Evolutionary conservation across 305 asterid genomes (phyloP).

Genomic region (Fraxinus platypoda): DNA sequence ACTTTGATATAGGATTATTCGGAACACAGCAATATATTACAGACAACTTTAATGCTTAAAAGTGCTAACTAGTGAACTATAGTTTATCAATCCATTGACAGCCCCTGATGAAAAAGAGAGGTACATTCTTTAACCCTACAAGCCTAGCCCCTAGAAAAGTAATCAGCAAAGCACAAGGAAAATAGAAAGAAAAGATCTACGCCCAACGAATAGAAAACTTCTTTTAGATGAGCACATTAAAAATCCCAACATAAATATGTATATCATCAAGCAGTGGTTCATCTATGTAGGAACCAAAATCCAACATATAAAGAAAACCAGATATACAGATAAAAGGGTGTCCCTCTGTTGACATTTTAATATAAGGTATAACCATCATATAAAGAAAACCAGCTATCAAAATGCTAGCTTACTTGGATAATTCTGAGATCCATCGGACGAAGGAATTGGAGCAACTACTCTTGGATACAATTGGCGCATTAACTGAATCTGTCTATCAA

Average conservation of each 20-base stretch:
- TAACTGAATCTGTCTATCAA: conserved; percentile 59
- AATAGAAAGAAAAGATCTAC: background rate
- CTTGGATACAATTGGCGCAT: conserved; percentile 45
- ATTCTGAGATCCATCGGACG: conserved; percentile 47
- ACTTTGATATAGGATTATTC: background rate
- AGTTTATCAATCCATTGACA: background rate
- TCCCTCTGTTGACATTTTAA: no score
- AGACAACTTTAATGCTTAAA: background rate
- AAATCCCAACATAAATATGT: background rate
- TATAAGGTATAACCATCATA: background rate
- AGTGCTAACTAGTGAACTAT: background rate
- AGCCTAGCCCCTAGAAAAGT: background rate
- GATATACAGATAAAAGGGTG: no score
- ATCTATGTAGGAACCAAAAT: background rate
- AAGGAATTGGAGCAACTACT: conserved; percentile 35
- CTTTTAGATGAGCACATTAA: background rate
- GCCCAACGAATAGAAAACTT: background rate
- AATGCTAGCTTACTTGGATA: conserved; percentile 43
- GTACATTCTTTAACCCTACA: background rate
- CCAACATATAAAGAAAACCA: background rate
- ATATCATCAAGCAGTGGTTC: background rate
- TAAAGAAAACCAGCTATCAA: background rate
- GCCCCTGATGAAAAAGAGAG: background rate
- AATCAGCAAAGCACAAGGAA: background rate
- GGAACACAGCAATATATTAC: background rate